Evolutionary conservation across 2,329 filamentous ascomycete genomes (phyloP).

Genomic region (Orbilia blumenaviensis): DNA sequence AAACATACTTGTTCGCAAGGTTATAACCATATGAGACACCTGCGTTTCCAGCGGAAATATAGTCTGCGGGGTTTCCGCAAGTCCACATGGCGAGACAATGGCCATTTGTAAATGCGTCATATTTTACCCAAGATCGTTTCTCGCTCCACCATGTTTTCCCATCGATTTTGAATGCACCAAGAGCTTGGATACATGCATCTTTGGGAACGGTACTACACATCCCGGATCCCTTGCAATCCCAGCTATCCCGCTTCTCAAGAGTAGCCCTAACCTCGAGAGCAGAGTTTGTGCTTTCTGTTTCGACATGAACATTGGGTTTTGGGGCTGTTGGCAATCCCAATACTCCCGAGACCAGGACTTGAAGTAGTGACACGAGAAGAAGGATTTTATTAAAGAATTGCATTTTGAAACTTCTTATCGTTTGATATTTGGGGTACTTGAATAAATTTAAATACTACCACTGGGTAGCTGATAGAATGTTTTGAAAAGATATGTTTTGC

Average conservation of each 20-base stretch:
- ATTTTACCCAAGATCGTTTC: no score
- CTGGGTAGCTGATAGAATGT: no score
- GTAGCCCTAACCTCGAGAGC: not conserved
- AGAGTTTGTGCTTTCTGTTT: not conserved
- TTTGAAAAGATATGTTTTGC: no score
- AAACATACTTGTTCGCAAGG: constrained; percentile 2
- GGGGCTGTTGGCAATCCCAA: not conserved
- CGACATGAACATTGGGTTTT: not conserved
- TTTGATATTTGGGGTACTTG: no score
- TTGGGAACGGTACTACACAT: not conserved
- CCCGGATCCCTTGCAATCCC: constrained; percentile 29
- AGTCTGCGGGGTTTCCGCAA: constrained; percentile 21
- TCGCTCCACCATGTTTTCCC: no score
- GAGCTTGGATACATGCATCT: constrained; percentile 1
- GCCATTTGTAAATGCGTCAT: no score
- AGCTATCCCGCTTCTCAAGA: constrained; percentile 13
- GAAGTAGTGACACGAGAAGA: no score
- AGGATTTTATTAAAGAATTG: no score
- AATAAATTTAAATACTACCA: no score
- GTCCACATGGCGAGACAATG: constrained; percentile 11
- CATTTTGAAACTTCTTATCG: no score
- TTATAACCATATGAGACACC: not conserved
- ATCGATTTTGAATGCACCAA: not conserved
- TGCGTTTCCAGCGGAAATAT: not conserved
- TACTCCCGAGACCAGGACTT: no score